Evolutionary conservation across 129 eudicot species (phyloP).

Genomic region (Tanacetum coccineum): DNA sequence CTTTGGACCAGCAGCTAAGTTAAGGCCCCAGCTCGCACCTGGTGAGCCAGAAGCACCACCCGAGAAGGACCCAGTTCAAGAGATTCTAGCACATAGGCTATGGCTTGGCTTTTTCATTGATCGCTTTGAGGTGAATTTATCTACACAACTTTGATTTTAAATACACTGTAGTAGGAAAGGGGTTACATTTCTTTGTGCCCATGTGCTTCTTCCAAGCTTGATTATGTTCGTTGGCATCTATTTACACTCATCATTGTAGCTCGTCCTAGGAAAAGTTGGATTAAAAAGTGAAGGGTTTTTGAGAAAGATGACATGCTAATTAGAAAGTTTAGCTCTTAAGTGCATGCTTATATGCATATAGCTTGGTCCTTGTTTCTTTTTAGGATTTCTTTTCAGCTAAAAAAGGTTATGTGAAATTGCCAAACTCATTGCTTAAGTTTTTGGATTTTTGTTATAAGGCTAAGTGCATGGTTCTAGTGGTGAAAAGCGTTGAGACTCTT

Average conservation of each 20-base stretch:
- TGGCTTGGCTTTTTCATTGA: conserved; percentile 99
- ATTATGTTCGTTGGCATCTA: background rate
- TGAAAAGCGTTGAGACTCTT: no score
- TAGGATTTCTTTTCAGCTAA: no score
- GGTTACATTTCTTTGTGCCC: conserved; percentile 1
- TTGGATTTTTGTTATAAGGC: no score
- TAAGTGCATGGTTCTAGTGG: no score
- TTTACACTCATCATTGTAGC: background rate
- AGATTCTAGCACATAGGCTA: conserved; percentile 91
- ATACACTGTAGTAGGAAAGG: background rate
- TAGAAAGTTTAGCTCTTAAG: no score
- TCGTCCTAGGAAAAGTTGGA: conserved; percentile 1
- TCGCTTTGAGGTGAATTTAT: conserved; percentile 80
- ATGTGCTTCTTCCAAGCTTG: background rate
- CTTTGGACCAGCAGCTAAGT: conserved; percentile 89
- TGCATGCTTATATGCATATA: no score
- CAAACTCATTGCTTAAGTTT: no score
- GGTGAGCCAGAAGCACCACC: conserved; percentile 92
- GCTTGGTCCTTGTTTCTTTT: no score
- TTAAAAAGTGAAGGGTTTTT: background rate
- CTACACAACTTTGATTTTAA: conserved; percentile 6
- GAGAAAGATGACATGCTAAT: background rate
- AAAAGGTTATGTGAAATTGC: no score
- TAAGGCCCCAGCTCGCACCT: conserved; percentile 87
- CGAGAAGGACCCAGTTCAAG: conserved; percentile 89